These are phyloP conservation scores for Stereocaulon alpinum DNA, from an alignment of 495 filamentous ascomycete species.

Conservation along the genomic window DNA sequence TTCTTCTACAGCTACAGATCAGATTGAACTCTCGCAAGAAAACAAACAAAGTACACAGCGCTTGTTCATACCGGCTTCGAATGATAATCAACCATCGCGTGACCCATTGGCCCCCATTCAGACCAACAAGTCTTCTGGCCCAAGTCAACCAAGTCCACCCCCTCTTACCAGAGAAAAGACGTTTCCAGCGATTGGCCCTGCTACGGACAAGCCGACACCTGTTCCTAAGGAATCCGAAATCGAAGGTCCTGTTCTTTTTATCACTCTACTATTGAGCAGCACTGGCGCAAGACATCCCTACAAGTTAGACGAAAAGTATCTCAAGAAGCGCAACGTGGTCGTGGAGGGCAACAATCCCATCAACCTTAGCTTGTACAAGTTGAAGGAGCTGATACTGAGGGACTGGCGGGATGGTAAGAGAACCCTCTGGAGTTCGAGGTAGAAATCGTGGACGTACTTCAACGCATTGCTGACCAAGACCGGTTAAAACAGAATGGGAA, in stretches of 20 bases:
- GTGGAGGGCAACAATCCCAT: conserved; percentile 73
- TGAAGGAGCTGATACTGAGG: conserved; percentile 84
- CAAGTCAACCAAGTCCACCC: background rate
- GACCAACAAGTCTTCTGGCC: background rate
- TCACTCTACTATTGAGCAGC: conserved; percentile 65
- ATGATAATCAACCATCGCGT: background rate
- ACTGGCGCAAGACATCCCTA: conserved; percentile 78
- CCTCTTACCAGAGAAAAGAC: conserved; percentile 21
- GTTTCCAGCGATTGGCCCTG: conserved; percentile 22
- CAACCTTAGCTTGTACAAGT: conserved; percentile 77
- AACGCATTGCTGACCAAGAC: conserved; percentile 1
- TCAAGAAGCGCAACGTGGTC: conserved; percentile 64
- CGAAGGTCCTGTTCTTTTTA: conserved; percentile 37
- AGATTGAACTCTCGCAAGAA: conserved; percentile 8
- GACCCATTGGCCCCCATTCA: background rate
- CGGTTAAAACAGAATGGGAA: conserved; percentile 60
- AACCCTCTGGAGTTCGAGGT: background rate
- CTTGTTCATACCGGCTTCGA: background rate
- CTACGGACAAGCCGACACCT: conserved; percentile 21
- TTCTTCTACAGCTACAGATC: conserved; percentile 9
- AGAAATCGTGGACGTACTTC: background rate
- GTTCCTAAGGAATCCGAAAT: conserved; percentile 34
- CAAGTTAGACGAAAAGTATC: conserved; percentile 75
- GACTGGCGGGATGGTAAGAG: conserved; percentile 68
- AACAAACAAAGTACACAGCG: background rate